phyloP scores from a whole-genome alignment of 2,329 filamentous ascomycete species.

The Neurospora sp. region DNA sequence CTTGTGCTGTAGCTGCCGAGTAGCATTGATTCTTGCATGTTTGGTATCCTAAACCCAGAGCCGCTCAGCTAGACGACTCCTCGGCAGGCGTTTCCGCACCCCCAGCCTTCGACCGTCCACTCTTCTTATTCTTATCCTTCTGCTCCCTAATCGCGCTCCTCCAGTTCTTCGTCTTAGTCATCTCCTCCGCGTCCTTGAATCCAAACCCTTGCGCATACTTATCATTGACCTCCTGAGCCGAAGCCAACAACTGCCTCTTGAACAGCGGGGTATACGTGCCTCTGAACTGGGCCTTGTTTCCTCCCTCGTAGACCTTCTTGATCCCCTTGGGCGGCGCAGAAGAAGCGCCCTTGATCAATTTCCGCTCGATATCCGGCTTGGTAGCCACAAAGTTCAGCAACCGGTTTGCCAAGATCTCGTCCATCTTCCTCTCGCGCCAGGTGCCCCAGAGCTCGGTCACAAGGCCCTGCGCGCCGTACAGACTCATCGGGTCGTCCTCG shows the following conservation, averaged over 20 bases:
- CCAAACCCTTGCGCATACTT: conserved; percentile 53
- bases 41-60: background rate
- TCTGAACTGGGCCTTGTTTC: conserved; percentile 36
- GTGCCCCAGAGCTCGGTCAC: conserved; percentile 70
- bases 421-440: conserved; percentile 81
- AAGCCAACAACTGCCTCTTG: conserved; percentile 37
- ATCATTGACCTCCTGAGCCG: conserved; percentile 48
- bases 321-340: conserved; percentile 23
- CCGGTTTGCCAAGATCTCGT: conserved; percentile 72
- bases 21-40: background rate
- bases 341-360: conserved; percentile 30
- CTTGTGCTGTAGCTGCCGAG: background rate
- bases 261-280: conserved; percentile 48
- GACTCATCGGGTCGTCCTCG: conserved; percentile 48
- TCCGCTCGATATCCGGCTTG: conserved; percentile 21
- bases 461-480: conserved; percentile 56
- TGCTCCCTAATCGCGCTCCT: conserved; percentile 20
- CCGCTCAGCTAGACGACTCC: background rate
- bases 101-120: background rate
- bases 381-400: conserved; percentile 54
- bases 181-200: conserved; percentile 41
- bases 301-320: conserved; percentile 44
- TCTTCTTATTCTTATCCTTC: conserved; percentile 12
- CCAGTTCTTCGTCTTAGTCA: conserved; percentile 30
- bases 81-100: background rate